Conservation (phyloP, 2,329 filamentous ascomycete species). For the Colletotrichum neosansevieriae region DNA sequence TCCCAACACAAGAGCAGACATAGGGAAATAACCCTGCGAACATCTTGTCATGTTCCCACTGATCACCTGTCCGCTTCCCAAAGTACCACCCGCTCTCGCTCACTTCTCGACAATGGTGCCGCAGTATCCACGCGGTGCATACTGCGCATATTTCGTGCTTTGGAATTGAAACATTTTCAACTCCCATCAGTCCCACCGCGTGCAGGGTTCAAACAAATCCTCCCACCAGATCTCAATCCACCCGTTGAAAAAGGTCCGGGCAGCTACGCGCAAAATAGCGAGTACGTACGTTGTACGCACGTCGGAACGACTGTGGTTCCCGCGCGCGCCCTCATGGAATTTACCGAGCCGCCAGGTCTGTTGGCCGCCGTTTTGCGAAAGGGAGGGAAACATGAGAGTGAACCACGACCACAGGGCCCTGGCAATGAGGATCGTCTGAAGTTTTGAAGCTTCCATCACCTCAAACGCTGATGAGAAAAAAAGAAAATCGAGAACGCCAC, state of each 20-base stretch:
- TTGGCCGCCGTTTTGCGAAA: too few relatives aligned
- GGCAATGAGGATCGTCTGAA: conserved; percentile 35
- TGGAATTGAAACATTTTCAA: conserved; percentile 20
- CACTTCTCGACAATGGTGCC: conserved; percentile 5
- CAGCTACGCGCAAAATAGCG: not conserved
- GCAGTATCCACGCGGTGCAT: conserved; percentile 16
- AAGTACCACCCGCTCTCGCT: not conserved
- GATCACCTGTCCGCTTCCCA: conserved; percentile 4
- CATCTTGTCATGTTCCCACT: conserved; percentile 25
- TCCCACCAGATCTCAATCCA: not conserved
- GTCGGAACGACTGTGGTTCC: not conserved
- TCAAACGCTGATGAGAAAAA: conserved; percentile 39
- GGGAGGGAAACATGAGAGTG: not conserved
- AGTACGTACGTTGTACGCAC: too few relatives aligned
- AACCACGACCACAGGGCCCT: conserved; percentile 25
- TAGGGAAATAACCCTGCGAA: conserved; percentile 28
- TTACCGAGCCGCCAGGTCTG: conserved; percentile 1
- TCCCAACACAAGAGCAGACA: conserved; percentile 5
- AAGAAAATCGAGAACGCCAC: conserved; percentile 6
- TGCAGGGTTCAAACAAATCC: not conserved
- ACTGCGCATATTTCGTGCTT: conserved; percentile 22
- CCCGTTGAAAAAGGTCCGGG: not conserved
- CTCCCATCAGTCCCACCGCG: conserved; percentile 2
- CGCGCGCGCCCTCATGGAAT: not conserved
- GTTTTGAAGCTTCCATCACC: conserved; percentile 40